Conservation (phyloP, 305 asterid species). For the Plantago rigida region DNA sequence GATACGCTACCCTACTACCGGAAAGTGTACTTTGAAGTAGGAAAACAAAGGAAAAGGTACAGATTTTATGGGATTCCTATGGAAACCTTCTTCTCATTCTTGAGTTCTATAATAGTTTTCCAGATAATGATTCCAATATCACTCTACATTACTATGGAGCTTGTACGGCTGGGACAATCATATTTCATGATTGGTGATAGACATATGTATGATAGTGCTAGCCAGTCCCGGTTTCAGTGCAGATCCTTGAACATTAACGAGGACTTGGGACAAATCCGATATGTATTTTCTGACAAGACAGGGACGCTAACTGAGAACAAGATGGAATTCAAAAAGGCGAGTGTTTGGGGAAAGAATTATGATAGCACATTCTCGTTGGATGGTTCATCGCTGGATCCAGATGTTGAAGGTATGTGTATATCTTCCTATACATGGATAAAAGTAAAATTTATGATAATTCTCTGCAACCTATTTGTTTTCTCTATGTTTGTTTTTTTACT, state of each 20-base stretch:
- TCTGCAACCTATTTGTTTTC: neutral
- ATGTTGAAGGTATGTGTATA: slow-evolving; percentile 47
- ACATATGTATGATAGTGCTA: slow-evolving; percentile 66
- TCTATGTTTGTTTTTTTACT: neutral
- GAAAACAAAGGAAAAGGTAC: slow-evolving; percentile 49
- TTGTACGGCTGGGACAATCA: slow-evolving; percentile 94
- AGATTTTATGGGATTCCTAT: slow-evolving; percentile 81
- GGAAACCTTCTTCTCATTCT: slow-evolving; percentile 86
- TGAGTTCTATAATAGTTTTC: slow-evolving; percentile 91
- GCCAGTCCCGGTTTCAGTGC: slow-evolving; percentile 90
- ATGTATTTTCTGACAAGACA: slow-evolving; percentile 86
- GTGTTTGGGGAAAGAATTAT: slow-evolving; percentile 71
- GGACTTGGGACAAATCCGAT: slow-evolving; percentile 93
- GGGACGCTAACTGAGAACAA: slow-evolving; percentile 96
- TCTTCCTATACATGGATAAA: too few species aligned
- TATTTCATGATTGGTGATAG: slow-evolving; percentile 93
- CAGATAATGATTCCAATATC: slow-evolving; percentile 99
- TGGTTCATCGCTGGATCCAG: slow-evolving; percentile 34
- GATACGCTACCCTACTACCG: slow-evolving; percentile 82
- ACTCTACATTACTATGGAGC: slow-evolving; percentile 95
- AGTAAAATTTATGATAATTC: neutral
- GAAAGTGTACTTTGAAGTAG: slow-evolving; percentile 49
- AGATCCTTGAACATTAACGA: slow-evolving; percentile 95
- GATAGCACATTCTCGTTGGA: slow-evolving; percentile 35
- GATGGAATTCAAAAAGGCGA: slow-evolving; percentile 89